These are phyloP conservation scores for Cyclotella cryptica DNA, from an alignment of 108 stramenopile genomes.

Conservation along the genomic window DNA sequence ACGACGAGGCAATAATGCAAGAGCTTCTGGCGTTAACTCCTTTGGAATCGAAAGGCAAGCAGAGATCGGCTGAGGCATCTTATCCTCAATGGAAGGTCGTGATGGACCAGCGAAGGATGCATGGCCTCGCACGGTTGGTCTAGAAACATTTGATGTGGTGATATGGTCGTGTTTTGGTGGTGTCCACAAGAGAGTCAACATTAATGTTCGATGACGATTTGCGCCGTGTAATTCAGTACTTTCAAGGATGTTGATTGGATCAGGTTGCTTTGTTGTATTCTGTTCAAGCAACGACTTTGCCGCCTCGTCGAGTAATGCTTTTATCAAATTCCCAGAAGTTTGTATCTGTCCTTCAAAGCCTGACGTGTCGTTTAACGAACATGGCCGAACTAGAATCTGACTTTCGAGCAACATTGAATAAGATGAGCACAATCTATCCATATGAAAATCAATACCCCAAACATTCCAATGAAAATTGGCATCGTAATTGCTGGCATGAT, in stretches of 20 bases:
- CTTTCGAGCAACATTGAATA: slow-evolving; percentile 35
- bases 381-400: neutral
- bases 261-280: neutral
- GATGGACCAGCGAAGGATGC: slow-evolving; percentile 31
- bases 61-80: slow-evolving; percentile 46
- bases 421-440: slow-evolving; percentile 60
- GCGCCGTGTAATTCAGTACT: neutral
- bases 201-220: slow-evolving; percentile 24
- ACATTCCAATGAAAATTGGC: slow-evolving; percentile 38
- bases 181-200: slow-evolving; percentile 53
- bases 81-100: slow-evolving; percentile 4
- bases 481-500: neutral
- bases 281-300: slow-evolving; percentile 2
- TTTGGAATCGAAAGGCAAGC: slow-evolving; percentile 43
- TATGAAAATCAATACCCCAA: slow-evolving; percentile 75
- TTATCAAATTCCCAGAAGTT: slow-evolving; percentile 10
- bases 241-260: neutral
- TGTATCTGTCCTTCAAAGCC: neutral
- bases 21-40: slow-evolving; percentile 21
- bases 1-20: slow-evolving; percentile 37
- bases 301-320: slow-evolving; percentile 25
- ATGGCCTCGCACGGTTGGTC: slow-evolving; percentile 44
- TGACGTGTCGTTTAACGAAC: neutral
- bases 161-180: slow-evolving; percentile 18
- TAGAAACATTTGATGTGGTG: neutral